Evolutionary conservation across 2,329 filamentous ascomycete species (phyloP).

Genomic region (Venturia effusa): DNA sequence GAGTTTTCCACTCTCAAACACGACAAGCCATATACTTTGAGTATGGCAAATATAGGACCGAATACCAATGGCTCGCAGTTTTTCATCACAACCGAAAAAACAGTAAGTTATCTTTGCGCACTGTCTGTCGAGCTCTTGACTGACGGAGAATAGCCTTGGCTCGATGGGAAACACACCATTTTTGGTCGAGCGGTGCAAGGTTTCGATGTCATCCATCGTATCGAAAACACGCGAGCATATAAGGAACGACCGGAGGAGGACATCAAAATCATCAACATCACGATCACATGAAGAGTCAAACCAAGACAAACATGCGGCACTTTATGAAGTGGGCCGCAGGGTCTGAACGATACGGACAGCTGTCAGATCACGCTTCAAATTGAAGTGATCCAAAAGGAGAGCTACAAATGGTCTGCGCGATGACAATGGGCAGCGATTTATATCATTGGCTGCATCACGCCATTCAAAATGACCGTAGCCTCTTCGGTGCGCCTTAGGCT

Average conservation of each 20-base stretch:
- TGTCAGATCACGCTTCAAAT: too few species aligned
- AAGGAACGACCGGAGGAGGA: constrained; percentile 94
- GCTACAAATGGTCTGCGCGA: too few species aligned
- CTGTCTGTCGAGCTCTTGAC: constrained; percentile 11
- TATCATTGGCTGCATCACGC: too few species aligned
- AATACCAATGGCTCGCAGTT: constrained; percentile 96
- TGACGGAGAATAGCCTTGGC: constrained; percentile 55
- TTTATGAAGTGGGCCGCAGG: not conserved
- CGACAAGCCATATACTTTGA: constrained; percentile 91
- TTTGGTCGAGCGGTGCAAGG: constrained; percentile 87
- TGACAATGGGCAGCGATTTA: too few species aligned
- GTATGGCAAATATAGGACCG: constrained; percentile 95
- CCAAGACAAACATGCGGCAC: too few species aligned
- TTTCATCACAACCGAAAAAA: constrained; percentile 96
- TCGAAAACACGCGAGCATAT: constrained; percentile 79
- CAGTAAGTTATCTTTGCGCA: constrained; percentile 44
- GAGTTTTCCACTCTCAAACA: constrained; percentile 87
- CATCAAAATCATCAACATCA: constrained; percentile 90
- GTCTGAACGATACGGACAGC: not conserved
- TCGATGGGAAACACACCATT: constrained; percentile 93
- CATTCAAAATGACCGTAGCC: too few species aligned
- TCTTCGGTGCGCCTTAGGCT: too few species aligned
- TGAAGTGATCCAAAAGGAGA: too few species aligned
- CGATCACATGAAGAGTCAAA: not conserved
- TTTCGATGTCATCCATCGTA: constrained; percentile 88